Evolutionary conservation across 1,284 basidiomycete species (phyloP).

Genomic region (Tremellales sp.): DNA sequence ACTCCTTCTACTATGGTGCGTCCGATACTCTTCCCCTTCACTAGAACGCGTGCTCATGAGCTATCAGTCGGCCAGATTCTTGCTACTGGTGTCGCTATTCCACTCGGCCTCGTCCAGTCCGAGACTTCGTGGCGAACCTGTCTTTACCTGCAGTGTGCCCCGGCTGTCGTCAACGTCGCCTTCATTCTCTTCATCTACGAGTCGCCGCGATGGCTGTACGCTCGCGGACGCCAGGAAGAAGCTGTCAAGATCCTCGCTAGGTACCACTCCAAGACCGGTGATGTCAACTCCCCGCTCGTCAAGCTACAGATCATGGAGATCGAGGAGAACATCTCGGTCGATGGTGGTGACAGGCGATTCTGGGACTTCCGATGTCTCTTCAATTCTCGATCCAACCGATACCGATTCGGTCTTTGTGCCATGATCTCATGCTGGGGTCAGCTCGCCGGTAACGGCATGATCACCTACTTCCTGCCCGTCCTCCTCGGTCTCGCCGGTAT

Average conservation of each 20-base stretch:
- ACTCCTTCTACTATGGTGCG: conserved; percentile 51
- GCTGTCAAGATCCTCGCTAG: conserved; percentile 18
- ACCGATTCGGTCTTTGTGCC: conserved; percentile 54
- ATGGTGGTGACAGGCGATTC: conserved; percentile 44
- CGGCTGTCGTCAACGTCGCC: conserved; percentile 52
- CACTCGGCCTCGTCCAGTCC: conserved; percentile 50
- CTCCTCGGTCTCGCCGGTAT: conserved; percentile 28
- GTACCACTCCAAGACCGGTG: conserved; percentile 53
- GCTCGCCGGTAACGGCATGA: conserved; percentile 22
- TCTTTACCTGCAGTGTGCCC: conserved; percentile 53
- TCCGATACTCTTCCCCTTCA: conserved; percentile 8
- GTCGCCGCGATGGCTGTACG: conserved; percentile 52
- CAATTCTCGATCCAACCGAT: conserved; percentile 51
- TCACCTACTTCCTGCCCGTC: conserved; percentile 26
- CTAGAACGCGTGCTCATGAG: no score
- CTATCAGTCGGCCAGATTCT: conserved; percentile 54
- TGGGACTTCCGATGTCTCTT: conserved; percentile 59
- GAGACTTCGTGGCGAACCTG: conserved; percentile 56
- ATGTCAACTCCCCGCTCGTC: conserved; percentile 54
- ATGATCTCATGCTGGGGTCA: conserved; percentile 49
- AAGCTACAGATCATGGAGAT: conserved; percentile 57
- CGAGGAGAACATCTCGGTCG: conserved; percentile 43
- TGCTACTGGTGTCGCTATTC: conserved; percentile 55
- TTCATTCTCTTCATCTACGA: conserved; percentile 46
- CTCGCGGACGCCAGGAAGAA: conserved; percentile 13